These are phyloP conservation scores for Quercus lobata DNA, from an alignment of 331 rosid species.

Conservation along the genomic window DNA sequence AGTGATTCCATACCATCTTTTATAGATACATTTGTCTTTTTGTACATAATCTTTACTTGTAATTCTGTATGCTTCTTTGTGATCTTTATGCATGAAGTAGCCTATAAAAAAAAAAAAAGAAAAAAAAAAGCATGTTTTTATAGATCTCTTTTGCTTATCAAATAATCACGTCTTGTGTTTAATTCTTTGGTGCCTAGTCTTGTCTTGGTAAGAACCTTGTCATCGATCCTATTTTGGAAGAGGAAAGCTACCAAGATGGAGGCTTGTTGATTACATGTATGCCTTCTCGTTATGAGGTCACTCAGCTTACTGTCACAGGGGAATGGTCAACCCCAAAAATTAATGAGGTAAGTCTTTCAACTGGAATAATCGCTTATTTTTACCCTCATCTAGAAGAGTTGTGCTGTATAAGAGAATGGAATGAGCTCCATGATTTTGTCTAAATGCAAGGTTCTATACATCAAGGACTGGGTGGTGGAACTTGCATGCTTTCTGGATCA, in stretches of 20 bases:
- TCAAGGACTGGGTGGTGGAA: neutral
- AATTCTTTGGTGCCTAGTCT: conserved; percentile 46
- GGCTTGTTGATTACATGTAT: conserved; percentile 79
- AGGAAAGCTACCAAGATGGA: conserved; percentile 96
- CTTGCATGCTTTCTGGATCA: neutral
- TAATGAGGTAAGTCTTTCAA: conserved; percentile 52
- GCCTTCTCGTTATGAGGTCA: conserved; percentile 93
- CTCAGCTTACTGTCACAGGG: conserved; percentile 86
- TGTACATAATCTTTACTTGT: no score
- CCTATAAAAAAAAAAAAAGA: no score
- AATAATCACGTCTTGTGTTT: neutral
- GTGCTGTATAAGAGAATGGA: neutral
- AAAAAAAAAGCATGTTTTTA: no score
- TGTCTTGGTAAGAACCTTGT: conserved; percentile 76
- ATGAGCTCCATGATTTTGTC: neutral
- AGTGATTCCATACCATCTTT: no score
- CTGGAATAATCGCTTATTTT: neutral
- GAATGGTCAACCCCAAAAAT: conserved; percentile 95
- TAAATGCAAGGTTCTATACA: neutral
- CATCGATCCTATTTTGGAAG: conserved; percentile 83
- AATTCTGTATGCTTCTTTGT: no score
- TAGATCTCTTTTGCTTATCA: neutral
- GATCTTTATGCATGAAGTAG: no score
- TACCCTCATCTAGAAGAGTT: neutral
- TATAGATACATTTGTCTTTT: no score